Evolutionary conservation across 2,329 filamentous ascomycete genomes (phyloP).

Genomic region (Fusarium palustre): DNA sequence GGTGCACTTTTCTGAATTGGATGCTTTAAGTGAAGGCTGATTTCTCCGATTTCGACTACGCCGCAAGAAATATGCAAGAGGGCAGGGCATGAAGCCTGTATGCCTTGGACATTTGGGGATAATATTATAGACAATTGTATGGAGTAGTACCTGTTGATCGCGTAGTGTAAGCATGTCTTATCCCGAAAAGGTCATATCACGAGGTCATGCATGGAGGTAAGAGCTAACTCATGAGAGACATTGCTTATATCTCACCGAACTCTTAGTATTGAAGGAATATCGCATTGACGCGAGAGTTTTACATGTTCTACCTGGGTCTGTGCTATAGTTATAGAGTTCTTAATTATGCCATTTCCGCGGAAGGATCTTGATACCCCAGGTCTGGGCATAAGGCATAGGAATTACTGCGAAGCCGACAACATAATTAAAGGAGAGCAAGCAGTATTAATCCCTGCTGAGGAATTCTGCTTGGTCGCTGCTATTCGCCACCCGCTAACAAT

Average conservation of each 20-base stretch:
- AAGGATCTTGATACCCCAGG: not conserved
- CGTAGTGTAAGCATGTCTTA: not conserved
- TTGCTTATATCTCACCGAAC: not conserved
- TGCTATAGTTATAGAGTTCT: too few species aligned
- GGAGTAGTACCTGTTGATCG: not conserved
- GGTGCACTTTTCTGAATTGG: not conserved
- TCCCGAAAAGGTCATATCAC: not conserved
- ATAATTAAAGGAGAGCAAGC: not conserved
- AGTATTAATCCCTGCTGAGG: not conserved
- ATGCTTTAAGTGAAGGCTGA: not conserved
- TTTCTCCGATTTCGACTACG: not conserved
- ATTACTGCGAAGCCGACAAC: not conserved
- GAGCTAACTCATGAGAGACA: not conserved
- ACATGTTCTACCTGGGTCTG: too few species aligned
- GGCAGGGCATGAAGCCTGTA: not conserved
- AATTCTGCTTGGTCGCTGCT: not conserved
- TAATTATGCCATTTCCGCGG: not conserved
- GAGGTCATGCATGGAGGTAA: not conserved
- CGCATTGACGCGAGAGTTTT: too few species aligned
- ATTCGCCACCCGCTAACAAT: not conserved
- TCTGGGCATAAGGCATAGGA: not conserved
- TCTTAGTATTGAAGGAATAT: not conserved
- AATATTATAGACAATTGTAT: not conserved
- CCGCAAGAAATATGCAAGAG: not conserved
- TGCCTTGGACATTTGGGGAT: not conserved